Conservation (phyloP, 2,329 filamentous ascomycete genomes). For the Colletotrichum truncatum region DNA sequence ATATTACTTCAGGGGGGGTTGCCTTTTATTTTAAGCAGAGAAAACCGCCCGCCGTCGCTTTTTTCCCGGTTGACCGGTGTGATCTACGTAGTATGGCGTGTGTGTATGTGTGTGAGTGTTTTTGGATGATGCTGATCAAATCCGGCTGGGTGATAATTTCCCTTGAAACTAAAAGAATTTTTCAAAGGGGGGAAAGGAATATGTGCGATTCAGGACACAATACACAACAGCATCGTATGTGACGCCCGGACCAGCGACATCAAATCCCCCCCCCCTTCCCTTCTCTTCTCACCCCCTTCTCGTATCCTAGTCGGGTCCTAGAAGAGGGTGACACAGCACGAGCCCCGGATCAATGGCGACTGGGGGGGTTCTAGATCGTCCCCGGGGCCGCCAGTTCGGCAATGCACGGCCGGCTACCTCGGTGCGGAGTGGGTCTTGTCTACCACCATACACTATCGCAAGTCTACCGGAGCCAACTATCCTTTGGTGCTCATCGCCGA, state of each 20-base stretch:
- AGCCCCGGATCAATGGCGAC: neutral
- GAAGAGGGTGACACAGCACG: neutral
- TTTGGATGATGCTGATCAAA: neutral
- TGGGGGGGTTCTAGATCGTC: neutral
- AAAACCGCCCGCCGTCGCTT: neutral
- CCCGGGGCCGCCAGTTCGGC: constrained; percentile 10
- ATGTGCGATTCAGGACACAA: constrained; percentile 15
- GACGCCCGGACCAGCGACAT: neutral
- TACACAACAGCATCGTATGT: neutral
- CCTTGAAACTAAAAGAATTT: constrained; percentile 28
- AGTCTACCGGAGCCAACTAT: too few species aligned
- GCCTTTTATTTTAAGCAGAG: constrained; percentile 16
- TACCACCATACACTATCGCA: too few species aligned
- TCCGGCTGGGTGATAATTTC: constrained; percentile 8
- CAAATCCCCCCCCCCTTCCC: too few species aligned
- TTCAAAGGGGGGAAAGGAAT: too few species aligned
- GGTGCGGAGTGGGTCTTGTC: neutral
- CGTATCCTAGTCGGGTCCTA: neutral
- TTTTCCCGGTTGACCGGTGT: neutral
- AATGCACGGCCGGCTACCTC: constrained; percentile 1
- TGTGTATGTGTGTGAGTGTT: neutral
- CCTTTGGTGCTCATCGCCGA: too few species aligned
- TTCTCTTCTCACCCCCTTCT: neutral
- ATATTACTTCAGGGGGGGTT: constrained; percentile 9
- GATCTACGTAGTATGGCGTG: neutral